Conservation (phyloP, 1,284 basidiomycete genomes). For the Cronartium quercuum region DNA sequence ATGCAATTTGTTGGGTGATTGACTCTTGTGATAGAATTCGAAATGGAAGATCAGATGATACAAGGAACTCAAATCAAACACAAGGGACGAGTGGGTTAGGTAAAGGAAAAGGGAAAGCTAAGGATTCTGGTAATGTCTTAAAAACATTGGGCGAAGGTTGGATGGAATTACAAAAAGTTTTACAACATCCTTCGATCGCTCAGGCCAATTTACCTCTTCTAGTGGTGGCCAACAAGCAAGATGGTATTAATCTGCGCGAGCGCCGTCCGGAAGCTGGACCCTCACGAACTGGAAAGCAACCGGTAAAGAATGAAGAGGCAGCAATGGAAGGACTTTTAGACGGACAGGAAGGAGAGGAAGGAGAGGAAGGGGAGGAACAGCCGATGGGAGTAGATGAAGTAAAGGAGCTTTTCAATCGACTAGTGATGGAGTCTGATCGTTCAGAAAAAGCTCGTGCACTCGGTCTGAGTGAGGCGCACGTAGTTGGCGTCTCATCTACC, state of each 20-base stretch:
- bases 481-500: conserved; percentile 24
- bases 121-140: neutral
- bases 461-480: conserved; percentile 30
- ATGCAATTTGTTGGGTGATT: conserved; percentile 37
- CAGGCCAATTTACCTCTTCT: conserved; percentile 28
- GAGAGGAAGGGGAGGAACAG: too few relatives aligned
- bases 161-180: conserved; percentile 23
- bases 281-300: neutral
- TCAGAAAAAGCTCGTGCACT: conserved; percentile 28
- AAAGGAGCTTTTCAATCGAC: conserved; percentile 26
- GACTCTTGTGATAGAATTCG: conserved; percentile 16
- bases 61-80: neutral
- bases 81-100: neutral
- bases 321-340: neutral
- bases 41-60: conserved; percentile 3
- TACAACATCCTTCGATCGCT: conserved; percentile 11
- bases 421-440: conserved; percentile 34
- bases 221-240: conserved; percentile 37
- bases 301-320: neutral
- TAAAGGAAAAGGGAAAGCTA: conserved; percentile 22
- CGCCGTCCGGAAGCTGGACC: neutral
- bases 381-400: conserved; percentile 33
- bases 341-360: neutral
- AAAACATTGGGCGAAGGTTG: conserved; percentile 18
- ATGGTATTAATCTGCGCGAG: neutral